Percentiles rank a stretch among this genome's conserved stretches.
These are phyloP conservation scores for Acacia acuminata DNA, from an alignment of 306 rosid species.

Conservation along the genomic window DNA sequence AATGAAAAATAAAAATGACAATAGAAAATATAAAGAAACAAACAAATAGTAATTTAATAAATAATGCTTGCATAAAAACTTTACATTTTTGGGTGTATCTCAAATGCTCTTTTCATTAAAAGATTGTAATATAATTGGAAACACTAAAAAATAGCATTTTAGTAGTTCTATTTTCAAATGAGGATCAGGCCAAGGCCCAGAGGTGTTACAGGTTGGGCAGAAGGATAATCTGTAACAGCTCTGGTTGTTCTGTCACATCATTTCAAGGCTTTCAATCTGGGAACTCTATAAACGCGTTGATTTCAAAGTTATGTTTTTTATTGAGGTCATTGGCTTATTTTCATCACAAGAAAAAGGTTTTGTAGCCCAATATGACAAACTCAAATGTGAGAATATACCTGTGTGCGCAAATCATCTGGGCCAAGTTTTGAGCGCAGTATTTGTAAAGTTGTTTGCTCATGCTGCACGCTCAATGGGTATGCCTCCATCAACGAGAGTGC, in stretches of 20 bases:
- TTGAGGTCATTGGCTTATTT: slow-evolving; percentile 12
- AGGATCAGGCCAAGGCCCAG: not conserved
- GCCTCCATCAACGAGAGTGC: slow-evolving; percentile 99
- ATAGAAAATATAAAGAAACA: not conserved
- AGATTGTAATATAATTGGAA: not conserved
- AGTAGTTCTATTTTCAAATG: not conserved
- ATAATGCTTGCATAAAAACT: not conserved
- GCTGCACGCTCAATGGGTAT: slow-evolving; percentile 96
- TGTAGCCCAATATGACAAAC: not conserved
- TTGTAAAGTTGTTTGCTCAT: slow-evolving; percentile 96
- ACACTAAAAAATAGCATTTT: not conserved
- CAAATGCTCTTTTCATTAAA: not conserved
- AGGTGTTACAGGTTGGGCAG: not conserved
- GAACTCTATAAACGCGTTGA: not conserved
- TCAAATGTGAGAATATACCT: slow-evolving; percentile 55
- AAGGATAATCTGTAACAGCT: not conserved
- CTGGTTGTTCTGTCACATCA: slow-evolving; percentile 8
- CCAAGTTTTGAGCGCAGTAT: slow-evolving; percentile 96
- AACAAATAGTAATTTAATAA: not conserved
- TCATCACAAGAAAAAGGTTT: not conserved
- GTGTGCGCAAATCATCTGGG: slow-evolving; percentile 95
- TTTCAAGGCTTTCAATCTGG: slow-evolving; percentile 20
- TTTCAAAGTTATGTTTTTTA: not conserved
- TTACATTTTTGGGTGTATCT: too few relatives aligned
- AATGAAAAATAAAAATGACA: not conserved